Base-by-base conservation (phyloP, 2,329 filamentous ascomycete genomes). In the Scedosporium boydii region DNA sequence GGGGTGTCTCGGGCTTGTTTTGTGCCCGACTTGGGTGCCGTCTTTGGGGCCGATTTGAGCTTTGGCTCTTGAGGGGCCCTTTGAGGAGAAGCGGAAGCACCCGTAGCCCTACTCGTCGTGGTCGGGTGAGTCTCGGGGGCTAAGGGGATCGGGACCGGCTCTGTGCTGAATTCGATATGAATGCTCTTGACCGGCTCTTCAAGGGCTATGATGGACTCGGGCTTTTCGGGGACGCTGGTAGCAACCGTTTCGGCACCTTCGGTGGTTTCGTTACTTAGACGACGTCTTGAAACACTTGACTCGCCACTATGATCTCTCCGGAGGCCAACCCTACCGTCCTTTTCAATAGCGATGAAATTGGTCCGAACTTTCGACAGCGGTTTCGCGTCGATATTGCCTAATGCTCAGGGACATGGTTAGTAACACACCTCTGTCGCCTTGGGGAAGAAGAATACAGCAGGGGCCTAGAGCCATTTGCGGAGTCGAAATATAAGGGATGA, bases 351-450 rank as follows among this genome's bases (percentile, higher is more conserved):
- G 60, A 93, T 82, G 71, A 93, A 93, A 71, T 79, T 90, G 44
- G 88, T 89, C 67, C 88, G 83, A 53, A 92, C 86, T 74, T 88
- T 90, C 65, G 88, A 90, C 48, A 91, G 81, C 26, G 86, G 88
- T 69, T 87, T 80, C 38, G 82, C 84, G 41, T 81, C 78, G 63
- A 74, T 10, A 69, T 71, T 71, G 66, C 69, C 70, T 62, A 74
- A 73, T 63, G 67, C 68, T 56, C 62, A 68, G 70, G 63, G 68
- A 74, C 65, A 73, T 73, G 67, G 72, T 51, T 51, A 29, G 9
- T 21, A 48, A 12, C 29, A 34, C 41, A 23, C 12, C 53, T 42
- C 18, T 3, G 6, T 38, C 9, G 9, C 34, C 34, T 12, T 12
- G 29, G 10, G 10, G 6, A 6, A 34, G 6, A 38, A 38, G 9